A percentile compares a stretch with the other conserved stretches of the same genome.
Evolutionary conservation across 768 basidiomycete genomes (phyloP).

Genomic region (Crepidotus variabilis): DNA sequence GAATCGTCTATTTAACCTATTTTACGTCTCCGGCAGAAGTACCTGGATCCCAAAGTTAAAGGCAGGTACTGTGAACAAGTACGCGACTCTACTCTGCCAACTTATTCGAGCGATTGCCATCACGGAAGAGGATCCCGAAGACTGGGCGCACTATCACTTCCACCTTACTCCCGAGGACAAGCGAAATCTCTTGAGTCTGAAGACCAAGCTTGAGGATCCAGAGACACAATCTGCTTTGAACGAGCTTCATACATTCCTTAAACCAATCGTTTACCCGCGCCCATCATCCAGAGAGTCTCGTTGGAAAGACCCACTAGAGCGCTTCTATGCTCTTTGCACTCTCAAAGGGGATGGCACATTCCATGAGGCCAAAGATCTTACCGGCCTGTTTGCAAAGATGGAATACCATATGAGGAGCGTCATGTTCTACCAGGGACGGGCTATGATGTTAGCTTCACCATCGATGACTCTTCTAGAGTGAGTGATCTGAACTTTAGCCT

Average conservation of each 20-base stretch:
- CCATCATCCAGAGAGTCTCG: neutral
- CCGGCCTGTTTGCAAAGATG: neutral
- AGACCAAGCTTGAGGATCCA: neutral
- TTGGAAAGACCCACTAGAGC: neutral
- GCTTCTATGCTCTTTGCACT: slow-evolving; percentile 1
- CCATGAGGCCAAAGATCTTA: neutral
- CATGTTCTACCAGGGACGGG: neutral
- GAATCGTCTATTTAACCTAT: too few relatives aligned
- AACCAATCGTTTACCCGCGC: neutral
- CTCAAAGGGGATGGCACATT: neutral
- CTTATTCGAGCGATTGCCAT: neutral
- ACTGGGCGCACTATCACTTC: neutral
- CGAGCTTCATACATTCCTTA: slow-evolving; percentile 1
- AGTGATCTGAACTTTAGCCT: neutral
- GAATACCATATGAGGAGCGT: neutral
- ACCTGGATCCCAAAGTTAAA: neutral
- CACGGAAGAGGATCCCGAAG: neutral
- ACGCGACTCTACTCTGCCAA: neutral
- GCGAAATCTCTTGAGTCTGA: neutral
- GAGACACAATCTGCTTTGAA: neutral
- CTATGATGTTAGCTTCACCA: neutral
- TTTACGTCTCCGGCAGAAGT: neutral
- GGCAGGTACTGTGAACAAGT: neutral
- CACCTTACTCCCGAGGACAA: neutral
- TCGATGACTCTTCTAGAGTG: neutral